A percentile compares a stretch with the other conserved stretches of the same genome.
phyloP scores from a whole-genome alignment of 108 stramenopile genomes.

The Chaetoceros muelleri region DNA sequence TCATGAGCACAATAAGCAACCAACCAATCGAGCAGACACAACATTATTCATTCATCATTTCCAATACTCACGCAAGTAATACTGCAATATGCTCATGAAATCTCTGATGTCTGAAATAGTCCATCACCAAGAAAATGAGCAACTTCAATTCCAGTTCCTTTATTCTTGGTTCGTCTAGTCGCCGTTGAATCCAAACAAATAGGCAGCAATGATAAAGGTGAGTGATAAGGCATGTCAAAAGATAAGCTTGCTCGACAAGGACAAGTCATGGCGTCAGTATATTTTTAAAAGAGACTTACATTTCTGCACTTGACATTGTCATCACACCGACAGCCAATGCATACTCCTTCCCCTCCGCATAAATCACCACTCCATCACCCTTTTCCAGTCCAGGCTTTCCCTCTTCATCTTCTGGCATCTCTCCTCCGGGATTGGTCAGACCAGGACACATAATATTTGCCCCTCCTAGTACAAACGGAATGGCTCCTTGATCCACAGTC shows the following conservation, averaged over 20 bases:
- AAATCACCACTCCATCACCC: conserved; percentile 76
- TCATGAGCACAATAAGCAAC: too few species aligned
- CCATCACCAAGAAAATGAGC: conserved; percentile 91
- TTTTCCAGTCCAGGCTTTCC: conserved; percentile 58
- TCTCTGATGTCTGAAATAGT: conserved; percentile 59
- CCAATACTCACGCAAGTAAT: too few species aligned
- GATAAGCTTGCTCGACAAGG: background rate
- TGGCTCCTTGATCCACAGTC: conserved; percentile 88
- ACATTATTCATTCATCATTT: too few species aligned
- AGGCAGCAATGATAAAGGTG: background rate
- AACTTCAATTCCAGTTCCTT: conserved; percentile 88
- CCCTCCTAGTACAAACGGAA: conserved; percentile 92
- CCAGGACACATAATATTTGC: conserved; percentile 98
- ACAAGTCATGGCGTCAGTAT: background rate
- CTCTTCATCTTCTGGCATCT: conserved; percentile 66
- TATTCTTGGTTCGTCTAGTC: conserved; percentile 73
- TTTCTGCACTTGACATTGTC: conserved; percentile 79
- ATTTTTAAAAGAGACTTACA: conserved; percentile 44
- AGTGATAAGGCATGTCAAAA: background rate
- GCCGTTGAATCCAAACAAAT: background rate
- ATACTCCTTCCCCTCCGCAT: conserved; percentile 90
- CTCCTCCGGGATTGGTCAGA: conserved; percentile 76
- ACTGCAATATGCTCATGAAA: conserved; percentile 27
- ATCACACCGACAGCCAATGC: conserved; percentile 89
- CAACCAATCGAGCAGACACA: too few species aligned